phyloP scores from a whole-genome alignment of 2,329 filamentous ascomycete species.

The Fusarium chaquense region DNA sequence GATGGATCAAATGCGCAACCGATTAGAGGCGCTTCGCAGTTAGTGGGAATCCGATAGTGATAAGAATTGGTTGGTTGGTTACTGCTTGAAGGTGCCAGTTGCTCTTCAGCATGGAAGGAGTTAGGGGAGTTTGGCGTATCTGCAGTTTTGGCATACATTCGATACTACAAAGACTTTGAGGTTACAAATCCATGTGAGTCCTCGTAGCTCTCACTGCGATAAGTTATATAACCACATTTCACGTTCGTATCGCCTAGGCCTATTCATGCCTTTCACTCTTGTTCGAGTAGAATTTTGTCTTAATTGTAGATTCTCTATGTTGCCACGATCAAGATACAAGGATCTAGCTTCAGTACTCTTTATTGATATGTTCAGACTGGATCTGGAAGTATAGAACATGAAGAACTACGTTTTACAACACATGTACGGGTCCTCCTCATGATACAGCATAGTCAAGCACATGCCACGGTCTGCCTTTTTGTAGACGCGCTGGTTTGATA shows the following conservation, averaged over 20 bases:
- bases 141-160: conserved; percentile 35
- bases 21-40: conserved; percentile 91
- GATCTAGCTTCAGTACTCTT: no score
- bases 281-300: not conserved
- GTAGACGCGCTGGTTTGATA: not conserved
- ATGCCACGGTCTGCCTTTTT: not conserved
- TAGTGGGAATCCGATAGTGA: conserved; percentile 52
- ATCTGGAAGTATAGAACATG: not conserved
- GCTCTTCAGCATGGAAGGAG: conserved; percentile 36
- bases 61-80: not conserved
- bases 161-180: conserved; percentile 21
- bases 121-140: conserved; percentile 40
- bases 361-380: no score
- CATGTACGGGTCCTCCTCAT: no score
- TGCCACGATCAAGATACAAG: not conserved
- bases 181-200: not conserved
- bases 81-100: conserved; percentile 19
- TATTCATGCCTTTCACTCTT: not conserved
- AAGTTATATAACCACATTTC: conserved; percentile 9
- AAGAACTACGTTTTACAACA: no score
- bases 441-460: not conserved
- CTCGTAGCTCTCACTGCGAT: not conserved
- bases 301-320: not conserved
- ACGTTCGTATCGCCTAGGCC: not conserved
- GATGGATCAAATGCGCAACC: conserved; percentile 92